A percentile compares a stretch with the other conserved stretches of the same genome.
Evolutionary conservation across 176 grass and related monocot species (phyloP).

Genomic region (Raddia guianensis): DNA sequence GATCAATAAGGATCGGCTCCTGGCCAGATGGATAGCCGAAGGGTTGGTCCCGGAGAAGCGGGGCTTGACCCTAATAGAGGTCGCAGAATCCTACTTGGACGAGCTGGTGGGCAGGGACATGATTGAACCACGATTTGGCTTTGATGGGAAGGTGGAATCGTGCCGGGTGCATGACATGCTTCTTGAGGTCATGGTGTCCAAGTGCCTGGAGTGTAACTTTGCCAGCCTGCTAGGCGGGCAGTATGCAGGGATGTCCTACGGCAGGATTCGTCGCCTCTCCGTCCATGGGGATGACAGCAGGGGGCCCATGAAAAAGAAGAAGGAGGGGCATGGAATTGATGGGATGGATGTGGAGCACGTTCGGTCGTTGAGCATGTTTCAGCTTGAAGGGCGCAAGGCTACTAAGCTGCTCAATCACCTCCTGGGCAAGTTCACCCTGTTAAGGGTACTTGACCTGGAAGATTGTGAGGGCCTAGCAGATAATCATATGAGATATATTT

Average conservation of each 20-base stretch:
- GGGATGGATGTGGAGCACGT: background rate
- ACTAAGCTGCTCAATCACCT: background rate
- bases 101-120: conserved; percentile 15
- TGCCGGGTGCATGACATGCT: conserved; percentile 1
- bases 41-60: background rate
- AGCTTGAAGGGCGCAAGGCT: background rate
- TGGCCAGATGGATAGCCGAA: conserved; percentile 7
- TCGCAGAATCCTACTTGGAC: background rate
- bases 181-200: conserved; percentile 5
- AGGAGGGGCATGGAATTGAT: no score
- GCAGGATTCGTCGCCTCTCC: conserved; percentile 18
- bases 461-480: background rate
- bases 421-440: background rate
- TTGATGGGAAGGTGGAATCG: background rate
- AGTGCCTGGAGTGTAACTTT: conserved; percentile 5
- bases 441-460: conserved; percentile 35
- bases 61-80: background rate
- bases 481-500: background rate
- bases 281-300: background rate
- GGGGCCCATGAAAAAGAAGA: no score
- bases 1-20: background rate
- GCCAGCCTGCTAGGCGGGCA: background rate
- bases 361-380: conserved; percentile 6
- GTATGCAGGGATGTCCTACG: background rate
- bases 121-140: background rate